Percentiles rank a stretch among this genome's conserved stretches.
Evolutionary conservation across 78 protist species (phyloP).

Genomic region (Dictyostelium intermedium): DNA sequence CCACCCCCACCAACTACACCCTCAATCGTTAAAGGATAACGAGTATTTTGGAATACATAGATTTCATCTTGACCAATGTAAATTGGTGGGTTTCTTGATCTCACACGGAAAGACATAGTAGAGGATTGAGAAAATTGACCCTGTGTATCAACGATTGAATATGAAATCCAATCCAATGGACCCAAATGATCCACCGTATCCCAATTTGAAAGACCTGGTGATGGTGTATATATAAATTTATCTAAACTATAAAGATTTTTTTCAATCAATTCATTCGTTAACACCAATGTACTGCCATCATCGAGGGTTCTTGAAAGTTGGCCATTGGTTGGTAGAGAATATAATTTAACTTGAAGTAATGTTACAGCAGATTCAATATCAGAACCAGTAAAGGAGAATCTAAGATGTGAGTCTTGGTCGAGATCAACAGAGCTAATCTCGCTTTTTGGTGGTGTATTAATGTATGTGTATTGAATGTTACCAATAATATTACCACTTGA

Average conservation of each 20-base stretch:
- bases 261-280: not conserved
- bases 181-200: not conserved
- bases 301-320: not conserved
- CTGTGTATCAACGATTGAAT: not conserved
- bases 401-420: not conserved
- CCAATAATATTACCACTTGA: not conserved
- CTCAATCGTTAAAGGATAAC: not conserved
- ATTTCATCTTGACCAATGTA: not conserved
- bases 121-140: not conserved
- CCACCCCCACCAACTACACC: not conserved
- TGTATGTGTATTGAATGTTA: not conserved
- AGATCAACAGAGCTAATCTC: not conserved
- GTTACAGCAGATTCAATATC: not conserved
- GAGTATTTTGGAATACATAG: not conserved
- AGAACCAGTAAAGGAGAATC: not conserved
- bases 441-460: not conserved
- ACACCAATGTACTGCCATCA: not conserved
- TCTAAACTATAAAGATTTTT: not conserved
- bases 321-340: conserved; percentile 9
- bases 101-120: not conserved
- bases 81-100: conserved; percentile 11
- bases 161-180: conserved; percentile 11
- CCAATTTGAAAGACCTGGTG: not conserved
- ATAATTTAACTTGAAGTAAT: not conserved
- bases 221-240: conserved; percentile 10